phyloP scores from a whole-genome alignment of 257 asterid genomes.

The Prunella vulgaris region DNA sequence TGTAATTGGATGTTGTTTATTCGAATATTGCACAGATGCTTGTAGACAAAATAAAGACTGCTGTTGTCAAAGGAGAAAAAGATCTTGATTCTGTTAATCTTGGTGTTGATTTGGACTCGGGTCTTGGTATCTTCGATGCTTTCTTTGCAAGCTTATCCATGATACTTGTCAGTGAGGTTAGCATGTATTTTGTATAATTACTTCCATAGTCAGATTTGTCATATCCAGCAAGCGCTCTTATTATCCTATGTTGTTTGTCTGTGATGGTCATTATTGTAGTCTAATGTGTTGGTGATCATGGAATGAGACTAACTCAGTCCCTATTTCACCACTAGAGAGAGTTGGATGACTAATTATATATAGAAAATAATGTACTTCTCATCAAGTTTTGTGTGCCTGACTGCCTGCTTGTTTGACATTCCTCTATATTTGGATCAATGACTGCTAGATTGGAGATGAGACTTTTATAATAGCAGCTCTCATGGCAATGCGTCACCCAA shows the following conservation, averaged over 20 bases:
- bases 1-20: not conserved
- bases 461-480: conserved; percentile 97
- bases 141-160: conserved; percentile 86
- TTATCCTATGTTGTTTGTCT: not conserved
- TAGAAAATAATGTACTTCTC: not conserved
- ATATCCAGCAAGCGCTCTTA: not conserved
- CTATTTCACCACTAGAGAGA: conserved; percentile 1
- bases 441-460: conserved; percentile 82
- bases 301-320: not conserved
- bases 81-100: conserved; percentile 41
- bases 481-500: conserved; percentile 99
- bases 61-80: conserved; percentile 30
- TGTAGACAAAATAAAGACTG: conserved; percentile 57
- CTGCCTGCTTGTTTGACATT: conserved; percentile 12
- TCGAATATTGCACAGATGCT: conserved; percentile 42
- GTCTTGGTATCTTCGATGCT: conserved; percentile 83
- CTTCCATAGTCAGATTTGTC: not conserved
- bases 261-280: not conserved
- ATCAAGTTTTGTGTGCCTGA: conserved; percentile 13
- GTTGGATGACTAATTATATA: not conserved
- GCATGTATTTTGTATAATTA: conserved; percentile 15
- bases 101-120: conserved; percentile 59
- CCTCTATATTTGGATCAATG: conserved; percentile 2
- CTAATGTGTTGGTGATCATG: not conserved
- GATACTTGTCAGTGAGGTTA: conserved; percentile 95